Conservation (phyloP, 805 yeast genomes). For the Cyberlindnera euphorbiae region DNA sequence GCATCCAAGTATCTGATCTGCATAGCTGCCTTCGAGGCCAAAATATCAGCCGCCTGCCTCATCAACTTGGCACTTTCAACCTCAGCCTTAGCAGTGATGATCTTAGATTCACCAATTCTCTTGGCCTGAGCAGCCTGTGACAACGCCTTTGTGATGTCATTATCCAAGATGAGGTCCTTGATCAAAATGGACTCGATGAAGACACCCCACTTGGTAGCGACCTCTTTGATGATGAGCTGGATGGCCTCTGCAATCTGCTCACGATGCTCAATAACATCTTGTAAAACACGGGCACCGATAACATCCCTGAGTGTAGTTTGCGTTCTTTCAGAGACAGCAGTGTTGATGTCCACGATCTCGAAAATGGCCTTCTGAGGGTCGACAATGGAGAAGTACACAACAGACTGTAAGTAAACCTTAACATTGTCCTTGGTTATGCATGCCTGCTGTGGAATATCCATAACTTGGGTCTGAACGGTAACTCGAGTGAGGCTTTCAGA, state of each 20-base stretch:
- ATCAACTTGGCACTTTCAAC: slow-evolving; percentile 70
- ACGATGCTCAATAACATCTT: slow-evolving; percentile 68
- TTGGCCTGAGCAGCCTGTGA: slow-evolving; percentile 74
- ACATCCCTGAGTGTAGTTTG: slow-evolving; percentile 73
- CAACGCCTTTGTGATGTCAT: slow-evolving; percentile 51
- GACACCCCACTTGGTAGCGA: slow-evolving; percentile 70
- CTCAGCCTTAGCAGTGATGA: slow-evolving; percentile 70
- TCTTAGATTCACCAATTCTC: slow-evolving; percentile 72
- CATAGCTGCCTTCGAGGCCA: slow-evolving; percentile 72
- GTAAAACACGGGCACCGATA: slow-evolving; percentile 58
- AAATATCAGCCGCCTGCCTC: slow-evolving; percentile 75
- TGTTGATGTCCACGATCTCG: slow-evolving; percentile 48
- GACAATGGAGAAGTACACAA: slow-evolving; percentile 59
- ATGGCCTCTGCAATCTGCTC: slow-evolving; percentile 67
- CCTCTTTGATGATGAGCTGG: slow-evolving; percentile 52
- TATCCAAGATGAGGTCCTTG: slow-evolving; percentile 56
- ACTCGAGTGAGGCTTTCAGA: slow-evolving; percentile 50
- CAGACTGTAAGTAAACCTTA: slow-evolving; percentile 56
- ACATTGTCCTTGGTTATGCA: slow-evolving; percentile 74
- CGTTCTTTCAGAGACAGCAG: slow-evolving; percentile 59
- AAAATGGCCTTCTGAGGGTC: slow-evolving; percentile 65
- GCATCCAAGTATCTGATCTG: slow-evolving; percentile 75
- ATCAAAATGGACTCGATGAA: slow-evolving; percentile 61
- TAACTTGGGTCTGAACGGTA: slow-evolving; percentile 51
- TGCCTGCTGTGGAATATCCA: slow-evolving; percentile 61